Evolutionary conservation across 2,329 filamentous ascomycete species (phyloP), one percentile per base, ranked within the genome.

Genomic region (Cladosporium velox): DNA sequence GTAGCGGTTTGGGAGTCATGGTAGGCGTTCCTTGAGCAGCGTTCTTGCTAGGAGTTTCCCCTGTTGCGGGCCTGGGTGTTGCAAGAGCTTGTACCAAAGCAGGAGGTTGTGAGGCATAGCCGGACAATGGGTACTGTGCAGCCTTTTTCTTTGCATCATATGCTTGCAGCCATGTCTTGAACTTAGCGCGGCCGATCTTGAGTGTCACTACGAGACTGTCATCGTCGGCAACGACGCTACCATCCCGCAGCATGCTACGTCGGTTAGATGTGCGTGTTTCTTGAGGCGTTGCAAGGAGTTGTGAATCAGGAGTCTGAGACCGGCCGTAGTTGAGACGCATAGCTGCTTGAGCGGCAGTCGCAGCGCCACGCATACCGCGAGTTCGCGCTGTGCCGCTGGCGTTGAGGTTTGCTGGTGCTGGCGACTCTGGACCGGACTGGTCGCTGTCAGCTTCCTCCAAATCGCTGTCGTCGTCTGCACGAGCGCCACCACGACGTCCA

Each of bases 371-470:
- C 87, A 97, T 93, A 59, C 90, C 90, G 76, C 94, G 87, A 10
- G 93, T 97, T 69, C 94, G 87, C 44, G 93, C 90, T 1, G 93
- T 97, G 55, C 92, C 92, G 47, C 90, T 91, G 7, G 67, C 66
- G 38, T 67, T 69, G 28, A 72, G 59, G 47, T 67, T 65, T 18
- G 73, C 71, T 32, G 74, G 74, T 15, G 72, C 72, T 30, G 74
- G 65, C n/a, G 93, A 97, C 67, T 96, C 93, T 21, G 90, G 88
- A 1, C 85, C 88, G 0, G 92, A 96, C 66, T 96, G 92, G 65
- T 97, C 94, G 75, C 92, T 96, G 32, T 97, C 93, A 59, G 94
- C 92, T 1, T 95, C 94, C 64, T 97, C 94, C 0, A 92, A 96
- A 65, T 95, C 91, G 66, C 91, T 91, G 47, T 82, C 81, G 15